Evolutionary conservation across 2,329 filamentous ascomycete genomes (phyloP).

Genomic region (Trichophyton verrucosum): DNA sequence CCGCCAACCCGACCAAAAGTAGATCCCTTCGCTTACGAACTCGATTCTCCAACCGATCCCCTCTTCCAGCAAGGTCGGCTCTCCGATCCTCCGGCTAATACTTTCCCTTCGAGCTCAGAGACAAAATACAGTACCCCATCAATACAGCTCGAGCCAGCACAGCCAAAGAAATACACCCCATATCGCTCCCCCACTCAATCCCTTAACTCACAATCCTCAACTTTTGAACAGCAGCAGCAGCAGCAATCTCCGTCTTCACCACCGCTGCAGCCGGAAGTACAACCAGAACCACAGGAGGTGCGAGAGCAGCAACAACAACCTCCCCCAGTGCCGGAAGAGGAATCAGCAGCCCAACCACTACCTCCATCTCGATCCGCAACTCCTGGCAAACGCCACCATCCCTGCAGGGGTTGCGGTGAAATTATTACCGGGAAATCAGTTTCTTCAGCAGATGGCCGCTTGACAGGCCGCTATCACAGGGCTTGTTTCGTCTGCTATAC

Average conservation of each 20-base stretch:
- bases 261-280: background rate
- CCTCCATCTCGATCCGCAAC: constrained; percentile 2
- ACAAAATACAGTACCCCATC: background rate
- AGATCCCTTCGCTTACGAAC: constrained; percentile 15
- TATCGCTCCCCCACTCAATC: background rate
- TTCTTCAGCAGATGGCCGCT: constrained; percentile 79
- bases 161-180: constrained; percentile 4
- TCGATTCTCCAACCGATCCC: constrained; percentile 39
- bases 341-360: background rate
- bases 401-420: constrained; percentile 69
- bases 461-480: constrained; percentile 91
- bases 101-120: background rate
- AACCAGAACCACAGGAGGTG: constrained; percentile 4
- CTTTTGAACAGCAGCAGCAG: background rate
- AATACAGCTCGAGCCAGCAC: background rate
- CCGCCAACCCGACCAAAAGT: background rate
- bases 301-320: background rate
- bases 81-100: constrained; percentile 16
- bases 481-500: constrained; percentile 84
- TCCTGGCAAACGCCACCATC: constrained; percentile 27
- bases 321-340: constrained; percentile 5
- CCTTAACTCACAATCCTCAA: background rate
- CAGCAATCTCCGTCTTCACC: constrained; percentile 14
- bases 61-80: constrained; percentile 31
- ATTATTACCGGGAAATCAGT: constrained; percentile 82